Base-by-base conservation (phyloP, 2,329 filamentous ascomycete species). In the Bipolaris cookei region DNA sequence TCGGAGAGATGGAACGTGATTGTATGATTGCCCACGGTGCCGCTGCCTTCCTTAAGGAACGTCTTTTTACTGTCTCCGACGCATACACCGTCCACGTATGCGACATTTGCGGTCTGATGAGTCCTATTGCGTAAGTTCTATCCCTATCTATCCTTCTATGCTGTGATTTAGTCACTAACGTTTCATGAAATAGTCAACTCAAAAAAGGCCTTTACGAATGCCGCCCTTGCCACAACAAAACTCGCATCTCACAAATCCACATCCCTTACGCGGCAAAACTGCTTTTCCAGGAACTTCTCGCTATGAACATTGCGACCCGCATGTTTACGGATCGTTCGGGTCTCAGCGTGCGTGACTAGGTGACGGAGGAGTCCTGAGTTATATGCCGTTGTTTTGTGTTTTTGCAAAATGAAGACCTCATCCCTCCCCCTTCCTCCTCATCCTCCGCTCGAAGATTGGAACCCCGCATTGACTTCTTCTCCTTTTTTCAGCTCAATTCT, bases 21-120 rank as follows among this genome's bases (percentile, higher is more conserved):
- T 99, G 95, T 78, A 99, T 99, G 95, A 99, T 99, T 82, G 92
- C 96, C n/a, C 96, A 99, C 77, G 95, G 95, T 75, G 95, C 96
- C 3, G 94, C 92, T 52, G 90, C 93, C 1, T 99, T 99, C 85
- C 81, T 99, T 74, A 99, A 99, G 81, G 95, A 99, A 83, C 88
- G 95, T 71, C 81, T 99, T 56, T 97, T 99, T 72, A 94, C 98
- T 76, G 95, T 99, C 48, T 97, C 92, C 51, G 95, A 99, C 81
- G 94, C 95, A 35, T 99, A 98, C 85, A 86, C 93, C 77, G 95
- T 99, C 58, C 95, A 99, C 79, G 90, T 99, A 72, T 99, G 95
- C 81, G 95, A 99, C 79, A 96, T 98, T 72, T 99, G 95, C 77
- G 95, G 95, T 70, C 84, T 99, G 68, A 99, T 99, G 95, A 99